Percentiles rank a stretch among this genome's conserved stretches.
Evolutionary conservation across 768 basidiomycete species (phyloP).

Genomic region (Amanita inopinata): DNA sequence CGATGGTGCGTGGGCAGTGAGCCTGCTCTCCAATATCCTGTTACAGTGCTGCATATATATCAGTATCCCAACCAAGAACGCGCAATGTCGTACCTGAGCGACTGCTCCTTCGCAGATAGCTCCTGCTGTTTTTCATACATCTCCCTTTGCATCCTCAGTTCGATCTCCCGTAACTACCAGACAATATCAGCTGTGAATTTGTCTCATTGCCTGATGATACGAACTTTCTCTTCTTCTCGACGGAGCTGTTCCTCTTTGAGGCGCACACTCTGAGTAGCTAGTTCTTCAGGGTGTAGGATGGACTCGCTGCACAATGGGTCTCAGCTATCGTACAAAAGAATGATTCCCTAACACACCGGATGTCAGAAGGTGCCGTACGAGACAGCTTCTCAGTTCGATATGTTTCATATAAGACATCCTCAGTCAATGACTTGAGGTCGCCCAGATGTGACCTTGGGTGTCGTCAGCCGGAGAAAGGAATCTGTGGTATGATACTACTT

Average conservation of each 20-base stretch:
- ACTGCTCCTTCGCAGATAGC: conserved; percentile 78
- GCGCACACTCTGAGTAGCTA: conserved; percentile 76
- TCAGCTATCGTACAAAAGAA: conserved; percentile 1
- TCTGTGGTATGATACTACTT: conserved; percentile 19
- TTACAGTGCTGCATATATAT: not conserved
- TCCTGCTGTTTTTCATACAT: conserved; percentile 84
- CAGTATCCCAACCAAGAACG: not conserved
- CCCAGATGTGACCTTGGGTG: conserved; percentile 60
- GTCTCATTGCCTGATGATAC: conserved; percentile 5
- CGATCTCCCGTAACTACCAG: conserved; percentile 68
- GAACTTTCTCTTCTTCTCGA: conserved; percentile 75
- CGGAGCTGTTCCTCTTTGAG: conserved; percentile 89
- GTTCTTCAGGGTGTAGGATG: conserved; percentile 75
- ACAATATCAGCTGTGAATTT: conserved; percentile 3
- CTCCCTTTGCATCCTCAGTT: conserved; percentile 79
- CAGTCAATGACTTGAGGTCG: conserved; percentile 76
- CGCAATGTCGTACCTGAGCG: conserved; percentile 57
- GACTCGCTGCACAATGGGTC: conserved; percentile 34
- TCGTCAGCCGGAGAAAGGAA: conserved; percentile 9
- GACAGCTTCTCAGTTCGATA: conserved; percentile 88
- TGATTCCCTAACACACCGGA: conserved; percentile 27
- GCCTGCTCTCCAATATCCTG: conserved; percentile 23
- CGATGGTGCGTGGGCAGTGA: conserved; percentile 15
- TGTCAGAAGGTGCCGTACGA: conserved; percentile 49
- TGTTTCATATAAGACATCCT: conserved; percentile 79